phyloP scores from a whole-genome alignment of 2,329 filamentous ascomycete species.

The Beauveria medogensis region DNA sequence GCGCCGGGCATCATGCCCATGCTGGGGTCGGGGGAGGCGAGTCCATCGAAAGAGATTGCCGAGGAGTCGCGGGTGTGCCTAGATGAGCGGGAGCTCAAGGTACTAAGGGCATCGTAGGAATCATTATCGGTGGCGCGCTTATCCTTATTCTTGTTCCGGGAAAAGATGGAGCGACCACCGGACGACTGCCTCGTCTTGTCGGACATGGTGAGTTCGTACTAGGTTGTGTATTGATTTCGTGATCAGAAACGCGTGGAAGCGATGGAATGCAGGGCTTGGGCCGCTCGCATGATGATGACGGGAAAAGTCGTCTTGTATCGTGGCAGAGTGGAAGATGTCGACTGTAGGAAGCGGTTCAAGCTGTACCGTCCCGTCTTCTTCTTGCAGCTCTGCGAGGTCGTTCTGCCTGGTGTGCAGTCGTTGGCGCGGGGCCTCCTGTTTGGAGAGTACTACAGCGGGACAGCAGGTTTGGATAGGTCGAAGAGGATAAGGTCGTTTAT shows the following conservation, averaged over 20 bases:
- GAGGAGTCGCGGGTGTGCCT: slow-evolving; percentile 69
- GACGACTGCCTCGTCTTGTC: slow-evolving; percentile 79
- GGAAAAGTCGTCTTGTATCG: slow-evolving; percentile 8
- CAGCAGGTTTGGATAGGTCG: background rate
- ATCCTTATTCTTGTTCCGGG: slow-evolving; percentile 72
- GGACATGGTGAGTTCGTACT: slow-evolving; percentile 42
- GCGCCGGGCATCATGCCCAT: slow-evolving; percentile 71
- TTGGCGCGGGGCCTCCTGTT: background rate
- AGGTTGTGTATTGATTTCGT: background rate
- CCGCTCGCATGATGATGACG: slow-evolving; percentile 31
- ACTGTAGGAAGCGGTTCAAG: slow-evolving; percentile 1
- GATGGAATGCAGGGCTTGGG: slow-evolving; percentile 28
- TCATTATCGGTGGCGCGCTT: slow-evolving; percentile 57
- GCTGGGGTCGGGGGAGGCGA: slow-evolving; percentile 54
- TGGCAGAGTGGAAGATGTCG: slow-evolving; percentile 2
- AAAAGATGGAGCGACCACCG: slow-evolving; percentile 72
- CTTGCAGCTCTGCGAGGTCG: background rate
- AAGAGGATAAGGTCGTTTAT: background rate
- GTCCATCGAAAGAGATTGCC: slow-evolving; percentile 61
- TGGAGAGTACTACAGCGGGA: background rate
- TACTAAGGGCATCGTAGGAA: slow-evolving; percentile 52
- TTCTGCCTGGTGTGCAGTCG: background rate
- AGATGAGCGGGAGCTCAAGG: slow-evolving; percentile 60
- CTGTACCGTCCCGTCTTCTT: background rate
- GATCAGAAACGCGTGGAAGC: slow-evolving; percentile 24